Conservation (phyloP, 2,329 filamentous ascomycete genomes). For the Ceratocystis eucalypticola region DNA sequence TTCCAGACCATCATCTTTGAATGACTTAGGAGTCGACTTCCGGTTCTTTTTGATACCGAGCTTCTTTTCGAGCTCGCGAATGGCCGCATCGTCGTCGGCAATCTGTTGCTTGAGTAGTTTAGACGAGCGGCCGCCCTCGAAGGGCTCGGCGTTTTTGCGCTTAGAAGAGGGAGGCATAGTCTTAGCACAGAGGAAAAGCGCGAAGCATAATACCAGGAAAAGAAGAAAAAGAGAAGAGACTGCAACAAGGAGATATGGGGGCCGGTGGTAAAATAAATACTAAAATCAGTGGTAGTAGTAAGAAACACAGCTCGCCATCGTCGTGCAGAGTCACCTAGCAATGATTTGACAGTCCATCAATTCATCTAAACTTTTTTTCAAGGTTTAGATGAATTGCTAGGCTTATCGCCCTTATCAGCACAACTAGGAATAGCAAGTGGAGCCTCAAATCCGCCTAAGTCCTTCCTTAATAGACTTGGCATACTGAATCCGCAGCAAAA, state of each 20-base stretch:
- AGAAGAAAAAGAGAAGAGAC: not conserved
- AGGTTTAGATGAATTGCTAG: not conserved
- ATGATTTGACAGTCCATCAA: not conserved
- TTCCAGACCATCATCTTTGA: constrained; percentile 70
- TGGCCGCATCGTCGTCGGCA: constrained; percentile 74
- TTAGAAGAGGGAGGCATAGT: constrained; percentile 8
- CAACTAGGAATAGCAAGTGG: constrained; percentile 14
- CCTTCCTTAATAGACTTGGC: not conserved
- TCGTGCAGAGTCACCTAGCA: not conserved
- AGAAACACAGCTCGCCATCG: too few relatives aligned
- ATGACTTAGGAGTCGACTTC: constrained; percentile 58
- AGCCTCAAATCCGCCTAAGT: not conserved
- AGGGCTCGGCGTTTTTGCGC: constrained; percentile 11
- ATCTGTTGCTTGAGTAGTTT: constrained; percentile 46
- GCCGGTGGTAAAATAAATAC: too few relatives aligned
- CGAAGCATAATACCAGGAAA: too few relatives aligned
- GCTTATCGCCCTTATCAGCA: constrained; percentile 17
- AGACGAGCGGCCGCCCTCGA: constrained; percentile 9
- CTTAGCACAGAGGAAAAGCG: not conserved
- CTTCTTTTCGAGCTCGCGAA: constrained; percentile 74
- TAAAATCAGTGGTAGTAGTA: too few relatives aligned
- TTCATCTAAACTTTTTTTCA: constrained; percentile 15
- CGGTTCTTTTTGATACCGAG: constrained; percentile 66
- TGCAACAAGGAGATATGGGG: not conserved
- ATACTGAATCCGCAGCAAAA: not conserved